Base-by-base conservation (phyloP, 1,284 basidiomycete species). In the Schizophyllum amplum region DNA sequence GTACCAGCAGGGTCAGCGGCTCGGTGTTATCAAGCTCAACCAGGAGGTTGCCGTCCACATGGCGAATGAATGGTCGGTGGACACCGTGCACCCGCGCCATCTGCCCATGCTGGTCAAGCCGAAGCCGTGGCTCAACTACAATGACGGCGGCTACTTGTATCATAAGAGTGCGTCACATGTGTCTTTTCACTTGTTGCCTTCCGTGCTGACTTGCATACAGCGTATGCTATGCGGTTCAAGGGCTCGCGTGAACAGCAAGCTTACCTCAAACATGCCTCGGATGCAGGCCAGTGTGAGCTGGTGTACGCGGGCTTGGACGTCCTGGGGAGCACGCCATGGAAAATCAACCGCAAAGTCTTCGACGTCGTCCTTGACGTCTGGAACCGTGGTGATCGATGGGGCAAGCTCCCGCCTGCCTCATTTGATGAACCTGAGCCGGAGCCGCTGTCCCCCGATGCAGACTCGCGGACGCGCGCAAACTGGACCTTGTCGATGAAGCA, bases 71-170 rank as follows among this genome's bases (percentile, higher is more conserved):
- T 63, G 78, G 76, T 42, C 68, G 95, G 4, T 74, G 78, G n/a
- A 83, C 87, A 55, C 90, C 0, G 75, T 98, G 9, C 93, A 96
- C 69, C 94, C 96, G 15, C 89, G 95, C 6, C 92, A 97, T 69
- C 78, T 99, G 51, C 96, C 96, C 6, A 99, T 99, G 96, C 80
- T 99, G 1, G 84, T 97, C 22, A 87, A 86, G 58, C 96, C 97
- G 1, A 87, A 87, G 63, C 90, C 91, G 0, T 99, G 96, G 96
- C 69, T 89, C 1, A 78, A 76, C 57, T 81, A 86, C 65, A 82
- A 91, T 59, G 77, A 87, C 48, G 97, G 96, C 15, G 93, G 90
- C 1, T 98, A 98, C 70, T 74, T 95, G 27, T 82, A 83, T 59
- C 90, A 87, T 66, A 82, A 78, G 61, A 81, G 90, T 91, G 63